Percentiles rank a stretch among this genome's conserved stretches.
These are phyloP conservation scores for Protomyces gravidus DNA, from an alignment of 1,139 yeast species.

Conservation along the genomic window DNA sequence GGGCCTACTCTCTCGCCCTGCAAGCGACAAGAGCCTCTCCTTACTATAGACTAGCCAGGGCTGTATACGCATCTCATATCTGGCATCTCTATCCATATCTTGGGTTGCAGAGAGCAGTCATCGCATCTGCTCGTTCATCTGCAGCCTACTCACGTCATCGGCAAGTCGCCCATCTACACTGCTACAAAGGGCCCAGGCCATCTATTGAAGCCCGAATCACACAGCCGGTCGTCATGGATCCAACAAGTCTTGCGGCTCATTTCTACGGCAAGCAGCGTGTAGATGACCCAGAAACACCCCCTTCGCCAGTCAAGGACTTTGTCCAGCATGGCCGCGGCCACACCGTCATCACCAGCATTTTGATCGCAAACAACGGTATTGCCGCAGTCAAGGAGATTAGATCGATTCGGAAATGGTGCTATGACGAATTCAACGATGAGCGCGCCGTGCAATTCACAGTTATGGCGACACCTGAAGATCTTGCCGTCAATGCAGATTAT, in stretches of 20 bases:
- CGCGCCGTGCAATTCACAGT: constrained; percentile 89
- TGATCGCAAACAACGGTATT: constrained; percentile 97
- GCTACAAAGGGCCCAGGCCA: no score
- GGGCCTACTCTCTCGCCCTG: no score
- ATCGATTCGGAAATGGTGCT: constrained; percentile 96
- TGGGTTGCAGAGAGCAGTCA: no score
- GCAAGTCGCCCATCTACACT: neutral
- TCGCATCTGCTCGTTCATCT: no score
- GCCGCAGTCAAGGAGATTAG: constrained; percentile 98
- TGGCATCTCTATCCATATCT: no score
- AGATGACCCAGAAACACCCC: constrained; percentile 57
- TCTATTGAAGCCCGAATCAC: constrained; percentile 8
- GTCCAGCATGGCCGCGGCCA: constrained; percentile 87
- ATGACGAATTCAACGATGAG: constrained; percentile 95
- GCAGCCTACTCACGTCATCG: no score
- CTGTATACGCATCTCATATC: no score
- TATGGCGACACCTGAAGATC: constrained; percentile 99
- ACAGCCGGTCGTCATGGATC: neutral
- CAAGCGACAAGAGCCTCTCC: no score
- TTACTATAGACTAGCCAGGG: no score
- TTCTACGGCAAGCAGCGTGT: constrained; percentile 78
- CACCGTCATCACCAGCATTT: constrained; percentile 78
- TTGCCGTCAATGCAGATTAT: constrained; percentile 94
- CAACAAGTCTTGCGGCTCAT: constrained; percentile 38
- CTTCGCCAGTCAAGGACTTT: constrained; percentile 73